phyloP scores from a whole-genome alignment of 495 filamentous ascomycete species.

The Penicillium maclennaniae region DNA sequence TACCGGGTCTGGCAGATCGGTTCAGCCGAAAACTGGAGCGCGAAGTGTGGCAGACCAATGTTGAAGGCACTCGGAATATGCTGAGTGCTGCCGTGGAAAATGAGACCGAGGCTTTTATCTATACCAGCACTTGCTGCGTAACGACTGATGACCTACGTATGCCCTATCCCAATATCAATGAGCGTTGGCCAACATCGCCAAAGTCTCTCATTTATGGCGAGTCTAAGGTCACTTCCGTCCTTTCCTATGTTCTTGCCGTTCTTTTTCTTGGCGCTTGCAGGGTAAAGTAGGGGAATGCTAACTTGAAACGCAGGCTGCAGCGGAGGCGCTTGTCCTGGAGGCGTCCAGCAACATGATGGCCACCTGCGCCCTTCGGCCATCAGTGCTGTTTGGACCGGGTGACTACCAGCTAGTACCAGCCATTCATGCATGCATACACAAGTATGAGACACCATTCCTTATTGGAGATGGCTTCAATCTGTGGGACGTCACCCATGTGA shows the following conservation, averaged over 20 bases:
- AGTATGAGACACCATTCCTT: constrained; percentile 53
- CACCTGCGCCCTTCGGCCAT: constrained; percentile 56
- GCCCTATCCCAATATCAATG: constrained; percentile 52
- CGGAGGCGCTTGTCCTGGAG: constrained; percentile 53
- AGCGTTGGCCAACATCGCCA: constrained; percentile 45
- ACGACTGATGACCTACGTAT: constrained; percentile 52
- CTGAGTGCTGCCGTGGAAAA: constrained; percentile 46
- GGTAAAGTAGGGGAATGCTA: not conserved
- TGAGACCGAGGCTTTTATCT: constrained; percentile 53
- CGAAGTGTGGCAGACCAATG: constrained; percentile 48
- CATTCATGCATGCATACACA: constrained; percentile 54
- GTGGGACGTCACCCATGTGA: constrained; percentile 59
- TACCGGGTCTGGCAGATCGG: constrained; percentile 39
- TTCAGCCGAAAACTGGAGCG: constrained; percentile 36
- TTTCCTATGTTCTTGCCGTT: not conserved
- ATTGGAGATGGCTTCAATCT: constrained; percentile 56
- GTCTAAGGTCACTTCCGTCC: constrained; percentile 45
- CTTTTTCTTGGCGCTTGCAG: not conserved
- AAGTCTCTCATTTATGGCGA: constrained; percentile 55
- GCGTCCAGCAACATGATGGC: constrained; percentile 41
- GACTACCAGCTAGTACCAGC: constrained; percentile 51
- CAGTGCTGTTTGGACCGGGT: constrained; percentile 54
- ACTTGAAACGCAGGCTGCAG: constrained; percentile 37
- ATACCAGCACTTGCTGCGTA: constrained; percentile 54
- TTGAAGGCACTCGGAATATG: constrained; percentile 56